Percentiles rank a stretch among this genome's conserved stretches.
Evolutionary conservation across 2,329 filamentous ascomycete species (phyloP).

Genomic region (Cordyceps tenuipes): DNA sequence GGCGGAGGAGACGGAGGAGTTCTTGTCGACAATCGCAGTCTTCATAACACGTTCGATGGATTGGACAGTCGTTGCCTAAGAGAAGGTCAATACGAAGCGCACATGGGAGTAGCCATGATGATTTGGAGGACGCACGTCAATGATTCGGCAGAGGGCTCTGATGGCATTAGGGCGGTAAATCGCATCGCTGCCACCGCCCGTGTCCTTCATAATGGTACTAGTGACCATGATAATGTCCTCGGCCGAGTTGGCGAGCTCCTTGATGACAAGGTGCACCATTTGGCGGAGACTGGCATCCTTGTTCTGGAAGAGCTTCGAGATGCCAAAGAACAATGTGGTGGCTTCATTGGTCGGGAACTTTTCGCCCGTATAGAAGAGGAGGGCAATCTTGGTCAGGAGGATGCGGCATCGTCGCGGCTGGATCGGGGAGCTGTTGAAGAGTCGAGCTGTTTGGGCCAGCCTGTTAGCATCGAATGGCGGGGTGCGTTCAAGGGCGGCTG

Average conservation of each 20-base stretch:
- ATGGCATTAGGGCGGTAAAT: conserved; percentile 95
- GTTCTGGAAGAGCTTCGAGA: conserved; percentile 98
- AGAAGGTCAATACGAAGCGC: conserved; percentile 18
- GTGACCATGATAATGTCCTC: conserved; percentile 99
- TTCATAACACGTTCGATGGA: conserved; percentile 98
- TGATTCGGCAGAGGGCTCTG: conserved; percentile 88
- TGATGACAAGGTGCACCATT: conserved; percentile 98
- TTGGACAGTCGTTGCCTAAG: conserved; percentile 83
- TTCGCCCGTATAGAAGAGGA: conserved; percentile 94
- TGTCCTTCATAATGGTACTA: conserved; percentile 99
- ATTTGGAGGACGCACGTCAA: conserved; percentile 58
- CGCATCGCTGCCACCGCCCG: conserved; percentile 86
- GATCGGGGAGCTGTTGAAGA: conserved; percentile 97
- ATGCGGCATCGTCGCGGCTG: conserved; percentile 96
- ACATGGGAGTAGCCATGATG: background rate
- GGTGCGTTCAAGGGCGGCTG: conserved; percentile 13
- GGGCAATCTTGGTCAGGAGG: conserved; percentile 91
- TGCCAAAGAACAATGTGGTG: conserved; percentile 96
- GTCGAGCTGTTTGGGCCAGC: conserved; percentile 56
- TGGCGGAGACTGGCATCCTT: conserved; percentile 96
- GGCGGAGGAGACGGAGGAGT: conserved; percentile 90
- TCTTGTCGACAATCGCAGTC: conserved; percentile 98
- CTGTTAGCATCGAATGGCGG: conserved; percentile 28
- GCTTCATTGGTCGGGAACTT: conserved; percentile 96
- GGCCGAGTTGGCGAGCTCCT: conserved; percentile 89